These are phyloP conservation scores for Trypanosoma avium DNA, from an alignment of 208 protist species.

Conservation along the genomic window DNA sequence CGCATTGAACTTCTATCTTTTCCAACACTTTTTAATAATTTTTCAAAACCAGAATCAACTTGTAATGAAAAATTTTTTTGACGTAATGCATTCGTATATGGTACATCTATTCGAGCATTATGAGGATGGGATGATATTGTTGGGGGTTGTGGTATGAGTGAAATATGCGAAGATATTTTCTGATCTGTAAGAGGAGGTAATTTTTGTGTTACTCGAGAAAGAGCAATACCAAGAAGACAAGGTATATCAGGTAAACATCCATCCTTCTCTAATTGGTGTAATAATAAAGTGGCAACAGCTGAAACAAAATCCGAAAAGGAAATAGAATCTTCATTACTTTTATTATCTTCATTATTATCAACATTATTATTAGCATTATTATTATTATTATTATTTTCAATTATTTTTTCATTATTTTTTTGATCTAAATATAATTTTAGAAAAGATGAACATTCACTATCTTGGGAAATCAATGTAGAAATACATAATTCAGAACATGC, in stretches of 20 bases:
- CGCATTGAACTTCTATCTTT: background rate
- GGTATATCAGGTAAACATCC: conserved; percentile 25
- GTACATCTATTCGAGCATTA: conserved; percentile 50
- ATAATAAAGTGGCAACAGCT: conserved; percentile 30
- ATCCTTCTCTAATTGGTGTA: conserved; percentile 16
- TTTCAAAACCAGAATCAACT: conserved; percentile 3
- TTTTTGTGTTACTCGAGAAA: conserved; percentile 3
- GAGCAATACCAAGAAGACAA: conserved; percentile 26
- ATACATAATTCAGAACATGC: conserved; percentile 16
- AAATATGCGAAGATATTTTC: background rate
- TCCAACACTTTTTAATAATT: conserved; percentile 9
- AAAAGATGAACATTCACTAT: conserved; percentile 9
- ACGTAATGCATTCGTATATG: conserved; percentile 36
- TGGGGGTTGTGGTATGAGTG: background rate
- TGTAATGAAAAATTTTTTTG: background rate
- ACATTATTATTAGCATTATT: background rate
- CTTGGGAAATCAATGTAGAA: background rate
- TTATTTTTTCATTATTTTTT: background rate
- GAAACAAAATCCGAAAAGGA: conserved; percentile 39
- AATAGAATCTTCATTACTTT: background rate
- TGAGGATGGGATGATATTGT: conserved; percentile 24
- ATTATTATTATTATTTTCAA: background rate
- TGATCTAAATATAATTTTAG: background rate
- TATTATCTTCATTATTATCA: background rate
- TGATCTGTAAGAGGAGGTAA: background rate